Percentiles rank a stretch among this genome's conserved stretches.
Evolutionary conservation across 75 land plant species (phyloP).

Genomic region (Sequoia sempervirens): DNA sequence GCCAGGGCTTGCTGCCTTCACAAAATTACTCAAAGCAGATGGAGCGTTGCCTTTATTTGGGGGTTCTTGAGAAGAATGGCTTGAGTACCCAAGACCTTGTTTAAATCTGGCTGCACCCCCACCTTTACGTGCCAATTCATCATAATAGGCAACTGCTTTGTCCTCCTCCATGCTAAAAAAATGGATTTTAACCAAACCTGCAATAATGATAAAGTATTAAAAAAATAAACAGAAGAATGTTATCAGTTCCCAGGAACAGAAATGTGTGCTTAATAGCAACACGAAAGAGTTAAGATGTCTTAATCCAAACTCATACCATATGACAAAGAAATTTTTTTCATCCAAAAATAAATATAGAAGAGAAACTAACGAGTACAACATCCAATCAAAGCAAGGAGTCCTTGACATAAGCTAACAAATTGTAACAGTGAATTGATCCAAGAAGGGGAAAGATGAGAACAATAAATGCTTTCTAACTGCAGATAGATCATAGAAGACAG

Average conservation of each 20-base stretch:
- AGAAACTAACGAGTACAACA: not conserved
- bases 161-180: slow-evolving; percentile 62
- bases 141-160: slow-evolving; percentile 82
- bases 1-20: slow-evolving; percentile 40
- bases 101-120: slow-evolving; percentile 75
- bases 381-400: not conserved
- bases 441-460: not conserved
- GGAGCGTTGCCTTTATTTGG: not conserved
- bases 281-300: not conserved
- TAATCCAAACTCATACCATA: not conserved
- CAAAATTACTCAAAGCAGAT: slow-evolving; percentile 44
- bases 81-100: slow-evolving; percentile 75
- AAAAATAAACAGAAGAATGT: not conserved
- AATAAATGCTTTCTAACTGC: not conserved
- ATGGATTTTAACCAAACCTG: not conserved
- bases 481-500: not conserved
- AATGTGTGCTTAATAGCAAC: not conserved
- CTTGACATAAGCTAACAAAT: not conserved
- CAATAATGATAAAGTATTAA: not conserved
- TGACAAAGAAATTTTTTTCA: not conserved
- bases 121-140: slow-evolving; percentile 74
- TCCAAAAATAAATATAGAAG: not conserved
- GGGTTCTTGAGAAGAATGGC: slow-evolving; percentile 14
- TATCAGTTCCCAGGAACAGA: not conserved
- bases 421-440: not conserved